A percentile compares a stretch with the other conserved stretches of the same genome.
phyloP scores from a whole-genome alignment of 768 basidiomycete species.

The Strobilomyces confusus region DNA sequence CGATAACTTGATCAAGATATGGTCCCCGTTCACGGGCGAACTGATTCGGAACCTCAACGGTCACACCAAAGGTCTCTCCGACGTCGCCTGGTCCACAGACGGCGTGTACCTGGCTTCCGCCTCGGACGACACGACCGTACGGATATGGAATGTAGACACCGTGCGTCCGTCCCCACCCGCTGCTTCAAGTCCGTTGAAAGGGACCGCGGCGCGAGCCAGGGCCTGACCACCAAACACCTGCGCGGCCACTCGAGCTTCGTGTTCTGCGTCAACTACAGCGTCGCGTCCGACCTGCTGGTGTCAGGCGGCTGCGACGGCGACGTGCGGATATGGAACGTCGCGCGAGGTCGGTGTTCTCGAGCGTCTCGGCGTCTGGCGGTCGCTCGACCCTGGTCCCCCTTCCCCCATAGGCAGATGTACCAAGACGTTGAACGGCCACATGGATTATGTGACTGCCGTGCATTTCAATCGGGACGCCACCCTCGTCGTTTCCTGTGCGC shows the following conservation, averaged over 20 bases:
- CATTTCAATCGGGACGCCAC: conserved; percentile 92
- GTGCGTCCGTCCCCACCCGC: conserved; percentile 39
- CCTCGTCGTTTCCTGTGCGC: conserved; percentile 85
- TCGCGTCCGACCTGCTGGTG: conserved; percentile 81
- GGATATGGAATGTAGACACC: conserved; percentile 84
- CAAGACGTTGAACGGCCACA: conserved; percentile 85
- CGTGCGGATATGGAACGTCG: conserved; percentile 88
- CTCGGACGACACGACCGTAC: conserved; percentile 86
- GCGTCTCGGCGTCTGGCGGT: too few relatives aligned
- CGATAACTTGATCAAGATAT: conserved; percentile 76
- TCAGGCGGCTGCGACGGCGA: conserved; percentile 93
- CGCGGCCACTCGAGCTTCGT: conserved; percentile 86
- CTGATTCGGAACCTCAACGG: conserved; percentile 71
- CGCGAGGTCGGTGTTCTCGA: conserved; percentile 49
- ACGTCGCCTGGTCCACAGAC: conserved; percentile 86
- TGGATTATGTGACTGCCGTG: conserved; percentile 93
- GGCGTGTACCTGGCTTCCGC: conserved; percentile 82
- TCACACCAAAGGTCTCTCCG: conserved; percentile 81
- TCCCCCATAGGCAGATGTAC: conserved; percentile 66
- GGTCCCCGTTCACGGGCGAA: conserved; percentile 77
- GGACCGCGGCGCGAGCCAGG: conserved; percentile 38
- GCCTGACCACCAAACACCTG: conserved; percentile 64
- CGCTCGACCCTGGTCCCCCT: neutral
- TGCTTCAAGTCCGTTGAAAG: neutral
- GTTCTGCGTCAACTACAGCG: conserved; percentile 90